Evolutionary conservation across 805 yeast genomes (phyloP), one percentile per base, ranked within the genome.

Genomic region (Pichia exigua): DNA sequence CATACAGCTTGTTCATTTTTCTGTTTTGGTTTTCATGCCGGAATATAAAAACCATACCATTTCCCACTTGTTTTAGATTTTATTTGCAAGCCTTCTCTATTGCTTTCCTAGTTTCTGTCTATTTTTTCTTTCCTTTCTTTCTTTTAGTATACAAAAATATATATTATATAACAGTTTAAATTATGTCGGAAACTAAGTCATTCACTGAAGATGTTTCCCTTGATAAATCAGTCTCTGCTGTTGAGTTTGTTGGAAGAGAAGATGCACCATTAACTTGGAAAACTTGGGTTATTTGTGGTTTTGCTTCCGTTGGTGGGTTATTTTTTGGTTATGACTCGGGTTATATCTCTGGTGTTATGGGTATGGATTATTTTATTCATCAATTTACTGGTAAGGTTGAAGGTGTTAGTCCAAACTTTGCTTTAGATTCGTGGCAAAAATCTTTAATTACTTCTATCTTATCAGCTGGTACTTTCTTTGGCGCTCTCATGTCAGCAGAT

Each of bases 251-350:
- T 21, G 54, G 51, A 46, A 56, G 59, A 51, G 53, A 48, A 67
- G 73, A 69, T 47, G 72, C 73, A 45, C 72, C 71, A n/a, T 54
- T 69, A 39, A 69, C 73, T 20, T 39, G 64, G 46, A 68, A 60
- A 52, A 64, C 71, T n/a, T 69, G 68, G 59, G 26, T 65, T 28
- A 66, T 67, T 61, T 68, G 87, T 58, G 65, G 79, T 51, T 83
- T 82, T 50, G 83, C 85, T 13, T 84, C 87, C 27, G 76, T 81
- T 50, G 86, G 85, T 55, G 88, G 87, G 50, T 72, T 83, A 56
- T 70, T 81, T 50, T 82, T 78, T 57, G 87, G 87, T 49, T 82
- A 80, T 62, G 87, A 83, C 63, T 81, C 87, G 1, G 88, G 87
- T 53, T 73, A 82, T 53, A 81, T 82, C 54, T 77, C 81, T 55